Percentiles rank a stretch among this genome's conserved stretches.
Evolutionary conservation across 2,329 filamentous ascomycete genomes (phyloP).

Genomic region (Cytospora mali): DNA sequence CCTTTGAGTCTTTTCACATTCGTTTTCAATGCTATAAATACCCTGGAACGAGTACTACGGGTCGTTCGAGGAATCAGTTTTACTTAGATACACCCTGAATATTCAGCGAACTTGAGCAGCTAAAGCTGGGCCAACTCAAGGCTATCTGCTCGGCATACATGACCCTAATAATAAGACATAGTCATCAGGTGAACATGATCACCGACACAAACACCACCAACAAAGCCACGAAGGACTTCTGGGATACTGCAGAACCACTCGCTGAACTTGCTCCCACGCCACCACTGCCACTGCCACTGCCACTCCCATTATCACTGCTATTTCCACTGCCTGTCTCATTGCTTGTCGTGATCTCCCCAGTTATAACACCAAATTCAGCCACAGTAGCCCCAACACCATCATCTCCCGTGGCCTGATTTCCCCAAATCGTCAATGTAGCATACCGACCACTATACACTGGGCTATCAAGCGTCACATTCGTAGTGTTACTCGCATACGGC

Average conservation of each 20-base stretch:
- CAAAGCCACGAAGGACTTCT: background rate
- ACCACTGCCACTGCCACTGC: background rate
- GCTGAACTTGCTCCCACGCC: background rate
- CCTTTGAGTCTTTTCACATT: too few species aligned
- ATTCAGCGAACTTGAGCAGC: too few species aligned
- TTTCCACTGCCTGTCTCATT: background rate
- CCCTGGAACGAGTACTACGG: too few species aligned
- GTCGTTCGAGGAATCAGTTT: too few species aligned
- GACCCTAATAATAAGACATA: background rate
- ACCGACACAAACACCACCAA: background rate
- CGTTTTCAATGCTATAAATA: too few species aligned
- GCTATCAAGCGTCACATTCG: constrained; percentile 22
- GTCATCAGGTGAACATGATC: background rate
- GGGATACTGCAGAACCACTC: background rate
- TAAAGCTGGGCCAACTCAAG: too few species aligned
- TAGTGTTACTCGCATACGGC: constrained; percentile 25
- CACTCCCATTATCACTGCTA: background rate
- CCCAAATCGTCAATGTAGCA: constrained; percentile 23
- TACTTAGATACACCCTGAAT: too few species aligned
- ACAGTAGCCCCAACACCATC: constrained; percentile 21
- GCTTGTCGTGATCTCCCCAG: background rate
- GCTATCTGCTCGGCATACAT: background rate
- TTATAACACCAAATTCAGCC: constrained; percentile 25
- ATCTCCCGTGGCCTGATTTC: constrained; percentile 23
- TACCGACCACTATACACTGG: constrained; percentile 23